A percentile compares a stretch with the other conserved stretches of the same genome.
These are phyloP conservation scores for Naganishia albida DNA, from an alignment of 1,284 basidiomycete species.

Conservation along the genomic window DNA sequence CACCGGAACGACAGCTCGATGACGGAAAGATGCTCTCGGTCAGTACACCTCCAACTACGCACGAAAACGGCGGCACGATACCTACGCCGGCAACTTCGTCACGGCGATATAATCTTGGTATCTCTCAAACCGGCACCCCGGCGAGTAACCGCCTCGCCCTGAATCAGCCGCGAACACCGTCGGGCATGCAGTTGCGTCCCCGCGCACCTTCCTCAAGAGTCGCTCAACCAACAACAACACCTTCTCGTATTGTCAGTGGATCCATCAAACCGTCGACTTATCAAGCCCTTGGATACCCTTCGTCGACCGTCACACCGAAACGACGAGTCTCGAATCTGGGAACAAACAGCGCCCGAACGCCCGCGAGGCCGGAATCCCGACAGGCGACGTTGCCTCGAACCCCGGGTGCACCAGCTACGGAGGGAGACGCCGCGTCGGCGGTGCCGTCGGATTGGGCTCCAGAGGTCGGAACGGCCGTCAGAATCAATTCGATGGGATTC, in stretches of 20 bases:
- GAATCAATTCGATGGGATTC: conserved; percentile 74
- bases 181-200: conserved; percentile 7
- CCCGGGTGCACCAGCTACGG: conserved; percentile 2
- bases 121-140: conserved; percentile 24
- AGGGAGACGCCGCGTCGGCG: neutral
- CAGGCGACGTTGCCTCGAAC: conserved; percentile 5
- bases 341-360: conserved; percentile 9
- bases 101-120: conserved; percentile 25
- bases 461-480: conserved; percentile 70
- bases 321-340: conserved; percentile 14
- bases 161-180: conserved; percentile 24
- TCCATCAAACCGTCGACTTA: conserved; percentile 11
- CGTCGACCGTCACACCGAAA: conserved; percentile 12
- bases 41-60: conserved; percentile 3
- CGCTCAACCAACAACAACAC: conserved; percentile 18
- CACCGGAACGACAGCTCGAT: neutral
- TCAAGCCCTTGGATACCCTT: conserved; percentile 1
- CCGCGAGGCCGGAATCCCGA: conserved; percentile 14
- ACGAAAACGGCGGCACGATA: neutral
- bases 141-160: neutral
- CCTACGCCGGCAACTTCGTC: conserved; percentile 12
- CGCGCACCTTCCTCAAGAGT: conserved; percentile 7
- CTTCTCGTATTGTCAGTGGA: conserved; percentile 14
- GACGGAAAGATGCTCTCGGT: neutral
- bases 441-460: conserved; percentile 34